Evolutionary conservation across 78 protist species (phyloP).

Genomic region (Trichosphaerium sp.): DNA sequence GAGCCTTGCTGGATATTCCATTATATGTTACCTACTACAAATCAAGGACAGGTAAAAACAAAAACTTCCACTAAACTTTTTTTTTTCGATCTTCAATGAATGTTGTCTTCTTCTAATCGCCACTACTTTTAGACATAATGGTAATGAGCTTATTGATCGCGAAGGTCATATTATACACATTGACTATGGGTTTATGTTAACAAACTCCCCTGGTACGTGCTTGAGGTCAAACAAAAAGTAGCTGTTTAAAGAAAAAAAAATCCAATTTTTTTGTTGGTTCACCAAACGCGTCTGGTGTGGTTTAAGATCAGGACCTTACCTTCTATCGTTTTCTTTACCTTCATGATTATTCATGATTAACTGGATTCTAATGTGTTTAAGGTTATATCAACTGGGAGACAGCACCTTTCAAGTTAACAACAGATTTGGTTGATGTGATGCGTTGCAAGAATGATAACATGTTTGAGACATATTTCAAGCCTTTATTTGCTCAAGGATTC

Average conservation of each 20-base stretch:
- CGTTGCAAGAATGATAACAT: conserved; percentile 9
- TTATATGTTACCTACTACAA: conserved; percentile 65
- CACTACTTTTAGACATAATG: conserved; percentile 39
- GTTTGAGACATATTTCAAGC: conserved; percentile 26
- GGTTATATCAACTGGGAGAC: conserved; percentile 64
- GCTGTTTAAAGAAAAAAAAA: too few relatives aligned
- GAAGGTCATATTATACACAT: conserved; percentile 62
- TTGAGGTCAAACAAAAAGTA: too few relatives aligned
- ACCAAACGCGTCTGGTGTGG: too few relatives aligned
- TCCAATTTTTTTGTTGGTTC: too few relatives aligned
- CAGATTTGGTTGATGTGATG: conserved; percentile 53
- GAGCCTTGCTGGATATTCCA: conserved; percentile 62
- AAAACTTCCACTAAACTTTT: too few relatives aligned
- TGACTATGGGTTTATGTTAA: conserved; percentile 62
- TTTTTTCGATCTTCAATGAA: too few relatives aligned
- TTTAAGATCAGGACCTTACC: too few relatives aligned
- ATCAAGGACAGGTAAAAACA: conserved; percentile 63
- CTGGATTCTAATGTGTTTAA: too few relatives aligned
- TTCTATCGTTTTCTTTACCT: too few relatives aligned
- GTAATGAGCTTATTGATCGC: conserved; percentile 51
- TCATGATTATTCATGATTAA: too few relatives aligned
- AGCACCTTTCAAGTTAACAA: conserved; percentile 65
- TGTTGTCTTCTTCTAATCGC: not conserved
- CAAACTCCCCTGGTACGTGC: conserved; percentile 54
- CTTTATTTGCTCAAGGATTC: conserved; percentile 25